These are phyloP conservation scores for Trichoderma endophyticum DNA, from an alignment of 2,329 filamentous ascomycete genomes.

Conservation along the genomic window DNA sequence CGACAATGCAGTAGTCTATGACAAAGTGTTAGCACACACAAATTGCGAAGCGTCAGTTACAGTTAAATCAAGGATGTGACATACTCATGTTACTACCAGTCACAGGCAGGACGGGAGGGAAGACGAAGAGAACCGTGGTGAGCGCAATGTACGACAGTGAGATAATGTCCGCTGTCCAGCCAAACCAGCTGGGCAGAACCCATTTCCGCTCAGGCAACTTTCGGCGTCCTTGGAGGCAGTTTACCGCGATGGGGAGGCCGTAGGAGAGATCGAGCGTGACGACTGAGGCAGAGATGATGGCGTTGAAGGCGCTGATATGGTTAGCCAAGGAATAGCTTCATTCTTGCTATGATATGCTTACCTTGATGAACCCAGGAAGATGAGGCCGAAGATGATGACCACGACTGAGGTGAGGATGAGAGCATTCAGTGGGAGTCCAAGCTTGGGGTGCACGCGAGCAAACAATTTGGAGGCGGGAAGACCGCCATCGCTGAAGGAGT, in stretches of 20 bases:
- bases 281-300: conserved; percentile 67
- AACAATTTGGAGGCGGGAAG: conserved; percentile 61
- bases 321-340: neutral
- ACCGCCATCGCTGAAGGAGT: conserved; percentile 51
- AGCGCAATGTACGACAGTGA: conserved; percentile 63
- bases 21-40: neutral
- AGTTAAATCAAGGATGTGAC: neutral
- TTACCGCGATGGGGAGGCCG: conserved; percentile 69
- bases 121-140: conserved; percentile 69
- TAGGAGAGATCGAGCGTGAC: conserved; percentile 71
- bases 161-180: conserved; percentile 35
- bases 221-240: conserved; percentile 60
- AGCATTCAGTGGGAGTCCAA: conserved; percentile 65
- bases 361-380: conserved; percentile 62
- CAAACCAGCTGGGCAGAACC: conserved; percentile 33
- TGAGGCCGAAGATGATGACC: conserved; percentile 65
- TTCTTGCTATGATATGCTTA: too few relatives aligned
- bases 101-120: conserved; percentile 63
- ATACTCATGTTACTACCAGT: conserved; percentile 63
- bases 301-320: conserved; percentile 58
- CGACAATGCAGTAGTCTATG: conserved; percentile 43
- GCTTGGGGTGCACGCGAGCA: conserved; percentile 56
- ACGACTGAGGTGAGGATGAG: conserved; percentile 58
- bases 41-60: too few relatives aligned
- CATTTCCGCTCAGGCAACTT: conserved; percentile 55